Evolutionary conservation across 2,329 filamentous ascomycete genomes (phyloP), one percentile per base, ranked within the genome.

Genomic region (Cordyceps militaris): DNA sequence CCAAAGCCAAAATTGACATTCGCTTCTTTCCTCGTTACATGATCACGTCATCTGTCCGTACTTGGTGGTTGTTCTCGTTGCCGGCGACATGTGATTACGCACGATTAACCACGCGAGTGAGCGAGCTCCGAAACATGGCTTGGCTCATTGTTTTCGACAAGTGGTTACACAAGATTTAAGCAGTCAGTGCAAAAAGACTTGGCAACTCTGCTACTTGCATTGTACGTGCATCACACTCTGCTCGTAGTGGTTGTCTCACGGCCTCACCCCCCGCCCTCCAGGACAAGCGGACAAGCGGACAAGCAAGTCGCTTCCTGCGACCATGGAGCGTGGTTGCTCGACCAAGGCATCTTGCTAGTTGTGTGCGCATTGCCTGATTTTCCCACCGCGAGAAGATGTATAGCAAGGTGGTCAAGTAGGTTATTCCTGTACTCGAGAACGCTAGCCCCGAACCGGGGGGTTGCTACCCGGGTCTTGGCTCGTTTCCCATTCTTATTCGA

Each of bases 1-100:
- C 6, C 50, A 46, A 34, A 36, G 42, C 40, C 40, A 26, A 21
- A 34, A 55, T 42, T 55, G 42, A 40, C 52, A 55, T 55, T 44
- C 52, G 42, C 52, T 55, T 54, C 9, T 46, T 46, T 44, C 36
- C 19, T 42, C 21, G 9, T 42, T 23, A 23, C 34, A 38, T 16
- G n/a, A 36, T 4, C 34, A 38, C 7, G 34, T 38, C 34, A 38
- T 16, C n/a, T 16, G 2, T 36, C 4, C 14, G n/a, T n/a, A n/a
- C n/a, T n/a, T n/a, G n/a, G n/a, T n/a, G n/a, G n/a, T n/a, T n/a
- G n/a, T n/a, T n/a, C n/a, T n/a, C n/a, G n/a, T n/a, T n/a, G n/a
- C n/a, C n/a, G n/a, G n/a, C n/a, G n/a, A 38, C 14, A 38, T n/a
- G 36, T 54, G 51, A 54, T 54, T 44, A 26, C 19, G 40, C 36